Evolutionary conservation across 1,284 basidiomycete genomes (phyloP), one percentile per base, ranked within the genome.

Genomic region (Retiboletus fuscus): DNA sequence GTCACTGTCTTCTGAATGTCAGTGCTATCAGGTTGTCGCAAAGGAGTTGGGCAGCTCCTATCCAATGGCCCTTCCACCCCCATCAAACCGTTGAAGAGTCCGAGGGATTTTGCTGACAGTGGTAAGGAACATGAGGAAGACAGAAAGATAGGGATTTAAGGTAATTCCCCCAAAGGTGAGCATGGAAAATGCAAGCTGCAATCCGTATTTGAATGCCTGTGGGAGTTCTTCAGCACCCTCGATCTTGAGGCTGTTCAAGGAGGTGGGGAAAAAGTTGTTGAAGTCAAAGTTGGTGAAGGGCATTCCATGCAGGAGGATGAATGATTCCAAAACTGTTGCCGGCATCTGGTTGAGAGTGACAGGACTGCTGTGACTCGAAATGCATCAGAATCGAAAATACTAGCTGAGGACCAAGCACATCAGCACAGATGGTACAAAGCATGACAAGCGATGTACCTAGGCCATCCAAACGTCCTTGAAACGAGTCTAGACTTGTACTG

Each of bases 231-330:
- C 90, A 4, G 90, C 88, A 69, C 91, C 91, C 77, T 94, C 92
- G 62, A 97, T 92, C 74, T 92, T 88, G 1, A 98, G 88, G 49
- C 94, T n/a, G 92, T 81, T 97, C 95, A 72, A 96, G 87, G 80
- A 90, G 0, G 93, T 92, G 1, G 91, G 86, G 55, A 89, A 85
- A 79, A 99, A 99, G 81, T 96, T 93, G 82, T 99, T 97, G 28
- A 99, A 90, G 76, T 97, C 91, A 73, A 98, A 95, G 74, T 94
- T 93, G 16, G 97, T 98, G 84, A 98, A 97, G 3, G 99, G 87
- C 93, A 98, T 95, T 39, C 97, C 97, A 74, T 99, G 97, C 2
- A 99, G 85, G 49, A 96, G 90, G 18, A 98, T 90, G 74, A 99
- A 99, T 3, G 98, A 89, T 61, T 97, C 96, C 6, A 92, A 84